Percentiles rank a stretch among this genome's conserved stretches.
Conservation (phyloP, 768 basidiomycete species). For the Cyclocybe aegerita region DNA sequence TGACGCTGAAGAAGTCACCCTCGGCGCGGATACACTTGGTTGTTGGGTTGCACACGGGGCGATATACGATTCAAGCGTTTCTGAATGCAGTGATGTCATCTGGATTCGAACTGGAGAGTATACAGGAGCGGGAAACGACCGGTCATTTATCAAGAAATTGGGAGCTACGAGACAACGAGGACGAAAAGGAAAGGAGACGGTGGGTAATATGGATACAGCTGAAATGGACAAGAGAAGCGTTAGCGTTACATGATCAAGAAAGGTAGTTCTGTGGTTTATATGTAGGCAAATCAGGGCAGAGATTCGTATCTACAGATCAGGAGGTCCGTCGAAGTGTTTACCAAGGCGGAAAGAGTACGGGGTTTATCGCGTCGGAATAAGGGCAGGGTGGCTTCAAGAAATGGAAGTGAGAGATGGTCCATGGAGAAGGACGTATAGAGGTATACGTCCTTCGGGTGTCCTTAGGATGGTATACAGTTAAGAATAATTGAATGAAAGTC, state of each 20-base stretch:
- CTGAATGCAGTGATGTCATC: conserved; percentile 33
- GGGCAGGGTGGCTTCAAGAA: too few relatives aligned
- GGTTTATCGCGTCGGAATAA: too few relatives aligned
- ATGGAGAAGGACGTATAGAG: too few relatives aligned
- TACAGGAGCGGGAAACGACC: conserved; percentile 47
- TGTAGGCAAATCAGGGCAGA: neutral
- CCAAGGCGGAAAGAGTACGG: too few relatives aligned
- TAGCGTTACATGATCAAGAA: conserved; percentile 10
- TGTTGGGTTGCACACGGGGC: conserved; percentile 74
- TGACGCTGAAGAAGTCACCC: conserved; percentile 41
- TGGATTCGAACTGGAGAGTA: conserved; percentile 46
- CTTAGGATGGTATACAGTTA: neutral
- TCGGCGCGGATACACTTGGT: conserved; percentile 61
- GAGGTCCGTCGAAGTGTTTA: too few relatives aligned
- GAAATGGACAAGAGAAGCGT: conserved; percentile 37
- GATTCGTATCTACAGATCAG: conserved; percentile 3
- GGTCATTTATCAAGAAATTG: conserved; percentile 43
- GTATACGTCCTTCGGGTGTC: too few relatives aligned
- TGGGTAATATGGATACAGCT: conserved; percentile 74
- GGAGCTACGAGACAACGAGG: conserved; percentile 56
- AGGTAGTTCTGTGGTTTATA: conserved; percentile 3
- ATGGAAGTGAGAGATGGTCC: too few relatives aligned
- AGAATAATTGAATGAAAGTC: conserved; percentile 1
- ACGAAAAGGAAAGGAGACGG: conserved; percentile 63
- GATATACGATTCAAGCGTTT: conserved; percentile 70